phyloP scores from a whole-genome alignment of 1,139 yeast species.

The Magnusiomyces paraingens region DNA sequence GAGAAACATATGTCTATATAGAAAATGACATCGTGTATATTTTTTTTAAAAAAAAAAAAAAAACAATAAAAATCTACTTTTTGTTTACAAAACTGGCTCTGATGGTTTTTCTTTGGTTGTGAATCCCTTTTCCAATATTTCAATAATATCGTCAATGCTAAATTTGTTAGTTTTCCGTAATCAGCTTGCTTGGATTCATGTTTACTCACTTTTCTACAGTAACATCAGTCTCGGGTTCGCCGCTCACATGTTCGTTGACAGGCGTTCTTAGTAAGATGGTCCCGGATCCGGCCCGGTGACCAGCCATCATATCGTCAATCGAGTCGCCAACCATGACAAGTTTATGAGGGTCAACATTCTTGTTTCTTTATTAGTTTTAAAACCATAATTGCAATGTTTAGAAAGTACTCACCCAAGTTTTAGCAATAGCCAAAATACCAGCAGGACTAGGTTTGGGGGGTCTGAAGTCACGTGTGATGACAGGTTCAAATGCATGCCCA shows the following conservation, averaged over 20 bases:
- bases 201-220: slow-evolving; percentile 31
- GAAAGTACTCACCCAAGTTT: slow-evolving; percentile 33
- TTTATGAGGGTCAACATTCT: slow-evolving; percentile 35
- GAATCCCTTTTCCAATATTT: slow-evolving; percentile 36
- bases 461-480: slow-evolving; percentile 50
- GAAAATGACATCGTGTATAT: no score
- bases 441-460: slow-evolving; percentile 63
- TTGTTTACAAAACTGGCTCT: no score
- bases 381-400: neutral
- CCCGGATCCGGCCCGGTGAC: slow-evolving; percentile 50
- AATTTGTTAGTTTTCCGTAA: neutral
- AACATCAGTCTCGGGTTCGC: slow-evolving; percentile 38
- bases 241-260: slow-evolving; percentile 39
- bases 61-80: no score
- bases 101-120: slow-evolving; percentile 17
- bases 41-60: no score
- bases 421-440: slow-evolving; percentile 49
- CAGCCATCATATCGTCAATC: slow-evolving; percentile 56
- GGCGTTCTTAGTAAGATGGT: slow-evolving; percentile 47
- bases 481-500: slow-evolving; percentile 11
- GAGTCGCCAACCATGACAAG: slow-evolving; percentile 68
- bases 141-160: slow-evolving; percentile 40
- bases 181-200: neutral
- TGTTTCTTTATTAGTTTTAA: neutral
- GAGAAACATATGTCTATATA: neutral